Conservation (phyloP, 345 rosid species). For the Kernera saxatilis region DNA sequence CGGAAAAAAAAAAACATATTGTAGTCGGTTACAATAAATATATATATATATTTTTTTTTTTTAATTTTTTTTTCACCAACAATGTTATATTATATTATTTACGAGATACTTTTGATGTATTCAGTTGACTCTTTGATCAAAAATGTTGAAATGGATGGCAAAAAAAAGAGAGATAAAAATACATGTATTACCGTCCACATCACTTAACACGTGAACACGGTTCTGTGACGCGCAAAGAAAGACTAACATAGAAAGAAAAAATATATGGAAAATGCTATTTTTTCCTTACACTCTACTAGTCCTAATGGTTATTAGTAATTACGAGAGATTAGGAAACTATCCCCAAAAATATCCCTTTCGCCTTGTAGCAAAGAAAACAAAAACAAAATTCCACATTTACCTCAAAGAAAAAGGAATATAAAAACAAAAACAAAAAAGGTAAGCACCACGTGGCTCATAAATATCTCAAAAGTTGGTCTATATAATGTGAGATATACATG, state of each 20-base stretch:
- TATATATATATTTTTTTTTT: too few relatives aligned
- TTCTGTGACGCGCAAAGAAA: background rate
- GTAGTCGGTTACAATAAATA: too few relatives aligned
- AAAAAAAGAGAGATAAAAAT: too few relatives aligned
- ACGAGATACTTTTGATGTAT: background rate
- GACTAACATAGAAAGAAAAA: too few relatives aligned
- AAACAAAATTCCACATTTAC: background rate
- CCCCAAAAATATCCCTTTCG: too few relatives aligned
- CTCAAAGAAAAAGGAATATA: background rate
- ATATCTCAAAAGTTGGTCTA: slow-evolving; percentile 24
- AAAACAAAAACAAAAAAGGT: background rate
- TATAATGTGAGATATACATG: slow-evolving; percentile 4
- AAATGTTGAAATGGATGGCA: background rate
- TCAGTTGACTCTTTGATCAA: background rate
- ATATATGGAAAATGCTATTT: too few relatives aligned
- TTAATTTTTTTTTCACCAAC: too few relatives aligned
- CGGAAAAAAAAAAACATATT: too few relatives aligned
- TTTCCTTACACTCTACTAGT: background rate
- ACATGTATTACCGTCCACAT: background rate
- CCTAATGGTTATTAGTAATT: background rate
- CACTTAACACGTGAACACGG: background rate
- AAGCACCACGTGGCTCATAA: slow-evolving; percentile 23
- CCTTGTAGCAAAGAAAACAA: background rate
- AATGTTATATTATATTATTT: background rate
- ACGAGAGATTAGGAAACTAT: background rate